These are phyloP conservation scores for Penicillium paneum DNA, from an alignment of 2,329 filamentous ascomycete species.

Conservation along the genomic window DNA sequence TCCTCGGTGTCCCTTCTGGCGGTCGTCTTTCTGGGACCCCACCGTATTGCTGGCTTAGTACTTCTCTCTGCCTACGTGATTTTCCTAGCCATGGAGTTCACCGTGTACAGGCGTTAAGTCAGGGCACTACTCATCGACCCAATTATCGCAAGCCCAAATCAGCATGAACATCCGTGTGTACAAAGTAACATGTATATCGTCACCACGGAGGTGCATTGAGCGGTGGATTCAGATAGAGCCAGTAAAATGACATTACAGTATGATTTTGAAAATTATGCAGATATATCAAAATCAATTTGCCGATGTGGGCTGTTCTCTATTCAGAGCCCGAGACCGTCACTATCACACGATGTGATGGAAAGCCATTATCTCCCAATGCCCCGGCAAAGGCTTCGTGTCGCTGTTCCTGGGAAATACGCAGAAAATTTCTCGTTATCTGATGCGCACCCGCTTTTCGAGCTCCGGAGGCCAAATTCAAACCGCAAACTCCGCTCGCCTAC, in stretches of 20 bases:
- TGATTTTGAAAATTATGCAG: too few species aligned
- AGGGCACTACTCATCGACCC: not conserved
- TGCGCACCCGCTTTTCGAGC: constrained; percentile 12
- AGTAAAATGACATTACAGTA: too few species aligned
- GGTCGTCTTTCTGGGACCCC: constrained; percentile 16
- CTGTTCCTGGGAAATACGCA: constrained; percentile 25
- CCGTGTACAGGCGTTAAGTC: constrained; percentile 2
- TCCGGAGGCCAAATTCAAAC: constrained; percentile 27
- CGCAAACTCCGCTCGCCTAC: constrained; percentile 16
- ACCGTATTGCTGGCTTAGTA: constrained; percentile 19
- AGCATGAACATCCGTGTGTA: not conserved
- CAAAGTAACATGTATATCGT: not conserved
- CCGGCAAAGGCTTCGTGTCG: constrained; percentile 27
- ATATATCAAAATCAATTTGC: too few species aligned
- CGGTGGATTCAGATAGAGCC: too few species aligned
- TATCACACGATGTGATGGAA: constrained; percentile 22
- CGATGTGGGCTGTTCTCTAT: too few species aligned
- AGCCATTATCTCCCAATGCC: constrained; percentile 25
- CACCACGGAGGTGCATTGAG: too few species aligned
- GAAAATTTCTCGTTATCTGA: too few species aligned
- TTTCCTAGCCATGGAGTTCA: constrained; percentile 38
- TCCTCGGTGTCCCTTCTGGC: constrained; percentile 12
- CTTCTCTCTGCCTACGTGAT: constrained; percentile 34
- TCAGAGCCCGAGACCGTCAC: constrained; percentile 28
- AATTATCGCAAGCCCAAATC: not conserved